Percentiles rank a stretch among this genome's conserved stretches.
phyloP scores from a whole-genome alignment of 257 asterid genomes.

The Primulina huaijiensis region DNA sequence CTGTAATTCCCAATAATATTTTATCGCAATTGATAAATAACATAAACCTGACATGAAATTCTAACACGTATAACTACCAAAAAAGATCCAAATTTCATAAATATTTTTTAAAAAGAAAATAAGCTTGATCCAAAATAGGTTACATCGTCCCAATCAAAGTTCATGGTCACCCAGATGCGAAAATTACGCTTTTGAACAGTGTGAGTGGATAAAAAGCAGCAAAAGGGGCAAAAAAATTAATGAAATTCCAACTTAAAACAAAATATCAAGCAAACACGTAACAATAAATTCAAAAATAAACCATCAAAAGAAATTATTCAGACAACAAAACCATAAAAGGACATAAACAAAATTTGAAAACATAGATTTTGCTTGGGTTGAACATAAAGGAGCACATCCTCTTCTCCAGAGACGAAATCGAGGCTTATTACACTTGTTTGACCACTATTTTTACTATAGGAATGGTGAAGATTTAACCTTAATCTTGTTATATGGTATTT shows the following conservation, averaged over 20 bases:
- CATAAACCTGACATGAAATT: neutral
- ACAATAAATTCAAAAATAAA: too few relatives aligned
- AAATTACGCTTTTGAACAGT: neutral
- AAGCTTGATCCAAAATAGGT: neutral
- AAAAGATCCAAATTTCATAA: neutral
- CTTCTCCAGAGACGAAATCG: too few relatives aligned
- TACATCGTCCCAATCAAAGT: neutral
- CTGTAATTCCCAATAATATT: constrained; percentile 20
- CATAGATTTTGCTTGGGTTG: too few relatives aligned
- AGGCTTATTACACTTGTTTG: too few relatives aligned
- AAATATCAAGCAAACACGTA: too few relatives aligned
- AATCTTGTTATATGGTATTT: too few relatives aligned
- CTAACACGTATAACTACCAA: neutral
- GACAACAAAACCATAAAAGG: too few relatives aligned
- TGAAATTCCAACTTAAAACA: neutral
- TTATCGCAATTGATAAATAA: neutral
- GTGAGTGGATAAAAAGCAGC: neutral
- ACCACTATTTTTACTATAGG: too few relatives aligned
- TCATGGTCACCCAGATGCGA: neutral
- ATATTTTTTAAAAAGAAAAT: neutral
- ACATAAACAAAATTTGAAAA: too few relatives aligned
- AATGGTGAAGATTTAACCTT: too few relatives aligned
- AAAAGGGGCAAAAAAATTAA: neutral
- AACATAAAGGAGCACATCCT: too few relatives aligned
- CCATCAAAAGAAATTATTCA: too few relatives aligned